phyloP scores from a whole-genome alignment of 2,329 filamentous ascomycete species.

The Hypoxylon sp. region DNA sequence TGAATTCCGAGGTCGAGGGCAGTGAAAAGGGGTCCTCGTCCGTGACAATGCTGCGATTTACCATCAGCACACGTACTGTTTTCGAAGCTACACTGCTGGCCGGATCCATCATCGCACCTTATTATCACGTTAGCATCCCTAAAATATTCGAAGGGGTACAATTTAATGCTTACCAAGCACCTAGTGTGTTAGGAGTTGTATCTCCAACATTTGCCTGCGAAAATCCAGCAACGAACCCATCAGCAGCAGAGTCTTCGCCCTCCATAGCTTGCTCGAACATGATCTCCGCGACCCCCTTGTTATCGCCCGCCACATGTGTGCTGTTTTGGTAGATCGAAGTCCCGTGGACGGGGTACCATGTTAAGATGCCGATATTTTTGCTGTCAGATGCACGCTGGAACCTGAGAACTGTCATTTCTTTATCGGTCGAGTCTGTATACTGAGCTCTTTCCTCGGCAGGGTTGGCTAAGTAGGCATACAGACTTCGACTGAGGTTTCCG shows the following conservation, averaged over 20 bases:
- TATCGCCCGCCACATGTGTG: slow-evolving; percentile 89
- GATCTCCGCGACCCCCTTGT: slow-evolving; percentile 90
- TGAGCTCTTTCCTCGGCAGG: slow-evolving; percentile 77
- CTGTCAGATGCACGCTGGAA: slow-evolving; percentile 80
- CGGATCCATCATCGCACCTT: slow-evolving; percentile 83
- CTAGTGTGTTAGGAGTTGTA: slow-evolving; percentile 86
- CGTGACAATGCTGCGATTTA: slow-evolving; percentile 77
- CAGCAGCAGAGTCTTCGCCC: slow-evolving; percentile 66
- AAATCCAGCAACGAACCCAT: slow-evolving; percentile 87
- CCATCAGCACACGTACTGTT: slow-evolving; percentile 84
- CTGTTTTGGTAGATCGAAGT: slow-evolving; percentile 93
- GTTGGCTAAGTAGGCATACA: slow-evolving; percentile 88
- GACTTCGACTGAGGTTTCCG: slow-evolving; percentile 86
- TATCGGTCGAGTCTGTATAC: slow-evolving; percentile 77
- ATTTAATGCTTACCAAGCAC: slow-evolving; percentile 69
- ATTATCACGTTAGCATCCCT: slow-evolving; percentile 18
- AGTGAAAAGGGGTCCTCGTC: slow-evolving; percentile 76
- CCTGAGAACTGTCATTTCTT: slow-evolving; percentile 81
- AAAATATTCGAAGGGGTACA: background rate
- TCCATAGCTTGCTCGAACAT: slow-evolving; percentile 82
- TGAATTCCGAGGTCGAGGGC: slow-evolving; percentile 77
- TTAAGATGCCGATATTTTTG: slow-evolving; percentile 83
- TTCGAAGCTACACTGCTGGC: slow-evolving; percentile 76
- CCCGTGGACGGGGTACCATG: slow-evolving; percentile 92
- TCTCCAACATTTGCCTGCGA: slow-evolving; percentile 93